phyloP scores from a whole-genome alignment of 1,139 yeast genomes.

The Magnusiomyces suaveolens region DNA sequence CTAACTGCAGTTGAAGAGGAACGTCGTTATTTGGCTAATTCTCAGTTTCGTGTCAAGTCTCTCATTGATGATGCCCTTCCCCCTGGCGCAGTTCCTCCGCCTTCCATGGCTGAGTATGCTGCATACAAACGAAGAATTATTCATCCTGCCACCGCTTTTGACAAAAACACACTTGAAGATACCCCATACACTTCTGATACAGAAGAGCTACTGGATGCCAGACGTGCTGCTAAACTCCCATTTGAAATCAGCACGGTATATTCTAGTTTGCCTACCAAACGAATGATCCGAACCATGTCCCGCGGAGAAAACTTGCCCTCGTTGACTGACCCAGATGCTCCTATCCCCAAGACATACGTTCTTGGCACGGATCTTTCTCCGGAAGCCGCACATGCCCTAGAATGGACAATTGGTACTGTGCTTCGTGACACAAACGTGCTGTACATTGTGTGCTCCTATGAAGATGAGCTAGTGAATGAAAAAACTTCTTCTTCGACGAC shows the following conservation, averaged over 20 bases:
- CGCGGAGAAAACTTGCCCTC: conserved; percentile 55
- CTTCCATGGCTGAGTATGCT: conserved; percentile 44
- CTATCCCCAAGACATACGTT: conserved; percentile 58
- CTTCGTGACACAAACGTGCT: conserved; percentile 76
- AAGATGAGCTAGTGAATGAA: conserved; percentile 43
- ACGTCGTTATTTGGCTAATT: conserved; percentile 20
- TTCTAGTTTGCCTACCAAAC: conserved; percentile 40
- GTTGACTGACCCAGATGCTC: conserved; percentile 37
- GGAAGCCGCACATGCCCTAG: conserved; percentile 76
- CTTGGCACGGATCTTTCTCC: conserved; percentile 77
- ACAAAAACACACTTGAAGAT: conserved; percentile 22
- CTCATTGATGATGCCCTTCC: conserved; percentile 32
- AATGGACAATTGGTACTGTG: conserved; percentile 84
- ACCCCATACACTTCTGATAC: conserved; percentile 64
- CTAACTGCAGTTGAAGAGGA: conserved; percentile 28
- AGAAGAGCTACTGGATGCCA: conserved; percentile 59
- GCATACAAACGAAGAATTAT: conserved; percentile 38
- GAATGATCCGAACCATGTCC: conserved; percentile 59
- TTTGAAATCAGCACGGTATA: conserved; percentile 55
- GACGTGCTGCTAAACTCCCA: conserved; percentile 51
- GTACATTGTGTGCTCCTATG: conserved; percentile 69
- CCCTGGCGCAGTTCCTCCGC: conserved; percentile 36
- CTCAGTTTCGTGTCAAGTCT: conserved; percentile 32
- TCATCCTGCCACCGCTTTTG: conserved; percentile 34
- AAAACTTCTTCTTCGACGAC: conserved; percentile 20